These are phyloP conservation scores for Madurella fahalii DNA, from an alignment of 2,329 filamentous ascomycete genomes.

Conservation along the genomic window DNA sequence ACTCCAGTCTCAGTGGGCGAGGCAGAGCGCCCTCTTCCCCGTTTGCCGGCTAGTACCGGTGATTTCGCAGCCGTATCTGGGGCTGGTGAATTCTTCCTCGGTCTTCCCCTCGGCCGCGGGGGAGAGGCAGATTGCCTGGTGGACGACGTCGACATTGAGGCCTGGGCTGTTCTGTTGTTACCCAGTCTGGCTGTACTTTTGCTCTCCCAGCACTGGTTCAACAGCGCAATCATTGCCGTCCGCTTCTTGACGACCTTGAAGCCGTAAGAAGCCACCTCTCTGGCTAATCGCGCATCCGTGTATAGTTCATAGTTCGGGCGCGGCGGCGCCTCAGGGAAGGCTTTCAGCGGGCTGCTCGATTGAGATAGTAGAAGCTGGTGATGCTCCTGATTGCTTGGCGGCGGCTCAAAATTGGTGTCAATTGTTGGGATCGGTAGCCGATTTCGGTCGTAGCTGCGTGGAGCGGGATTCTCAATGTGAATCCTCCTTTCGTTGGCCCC, in stretches of 20 bases:
- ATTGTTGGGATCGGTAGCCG: not conserved
- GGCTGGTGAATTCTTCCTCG: conserved; percentile 30
- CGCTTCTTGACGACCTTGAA: conserved; percentile 70
- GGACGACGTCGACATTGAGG: conserved; percentile 20
- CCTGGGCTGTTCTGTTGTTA: not conserved
- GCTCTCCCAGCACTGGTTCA: conserved; percentile 68
- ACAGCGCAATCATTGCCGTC: conserved; percentile 63
- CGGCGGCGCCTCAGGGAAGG: conserved; percentile 6
- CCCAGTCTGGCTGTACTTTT: conserved; percentile 37
- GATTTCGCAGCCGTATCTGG: not conserved
- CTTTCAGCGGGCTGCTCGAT: conserved; percentile 11
- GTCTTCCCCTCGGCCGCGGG: conserved; percentile 30
- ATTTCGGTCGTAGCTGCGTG: not conserved
- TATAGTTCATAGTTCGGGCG: conserved; percentile 58
- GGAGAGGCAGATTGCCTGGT: conserved; percentile 7
- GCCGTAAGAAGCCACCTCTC: conserved; percentile 59
- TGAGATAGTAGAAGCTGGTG: conserved; percentile 26
- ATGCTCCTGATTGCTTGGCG: conserved; percentile 33
- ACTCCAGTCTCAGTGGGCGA: not conserved
- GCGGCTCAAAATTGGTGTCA: conserved; percentile 21
- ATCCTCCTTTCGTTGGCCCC: no score
- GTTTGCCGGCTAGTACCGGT: not conserved
- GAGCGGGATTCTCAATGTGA: not conserved
- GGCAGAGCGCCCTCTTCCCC: not conserved
- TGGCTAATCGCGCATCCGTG: conserved; percentile 59